Evolutionary conservation across 2,329 filamentous ascomycete species (phyloP), one percentile per base, ranked within the genome.

Genomic region (Cladobotryum protrusum): DNA sequence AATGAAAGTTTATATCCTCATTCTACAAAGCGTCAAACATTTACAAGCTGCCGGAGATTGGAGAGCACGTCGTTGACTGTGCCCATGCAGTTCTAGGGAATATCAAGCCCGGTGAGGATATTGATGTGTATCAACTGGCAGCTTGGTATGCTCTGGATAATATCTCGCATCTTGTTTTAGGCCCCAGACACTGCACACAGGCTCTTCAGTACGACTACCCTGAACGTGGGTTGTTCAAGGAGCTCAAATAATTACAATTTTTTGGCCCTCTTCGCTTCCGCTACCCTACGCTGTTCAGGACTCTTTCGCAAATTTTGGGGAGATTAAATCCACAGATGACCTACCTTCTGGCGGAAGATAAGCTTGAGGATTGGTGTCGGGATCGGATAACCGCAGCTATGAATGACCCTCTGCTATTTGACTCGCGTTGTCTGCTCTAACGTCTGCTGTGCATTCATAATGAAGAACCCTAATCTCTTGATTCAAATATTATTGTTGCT

Each of bases 1-100:
- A 52, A 33, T 35, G 50, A 2, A 49, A 39, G 46, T 17, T 49
- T 11, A 52, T 43, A 14, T 52, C 50, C 37, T 18, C 50, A 17
- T 52, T 52, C 33, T 52, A 52, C 18, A 46, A 49, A 19, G 41
- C 50, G 4, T 35, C 50, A 4, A 47, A 32, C 42, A 52, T 52
- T 17, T 52, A 52, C 47, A 52, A 41, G n/a, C 9, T 19, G 17
- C 50, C 50, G 3, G 34, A 49, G 13, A 45, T 52, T 29, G 50
- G 49, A 32, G 14, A 42, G 17, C 47, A 49, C 32, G 32, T 52
- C 12, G 42, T 43, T 20, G 42, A 52, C 6, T 43, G 50, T 15
- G 33, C 18, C 15, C 36, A 20, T n/a, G 19, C 46, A 3, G 20
- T 52, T n/a, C 18, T 52, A 2, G 20, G 18, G 17, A 36, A 47